These are phyloP conservation scores for Cladosporium sp. DNA, from an alignment of 2,329 filamentous ascomycete species.

Conservation along the genomic window DNA sequence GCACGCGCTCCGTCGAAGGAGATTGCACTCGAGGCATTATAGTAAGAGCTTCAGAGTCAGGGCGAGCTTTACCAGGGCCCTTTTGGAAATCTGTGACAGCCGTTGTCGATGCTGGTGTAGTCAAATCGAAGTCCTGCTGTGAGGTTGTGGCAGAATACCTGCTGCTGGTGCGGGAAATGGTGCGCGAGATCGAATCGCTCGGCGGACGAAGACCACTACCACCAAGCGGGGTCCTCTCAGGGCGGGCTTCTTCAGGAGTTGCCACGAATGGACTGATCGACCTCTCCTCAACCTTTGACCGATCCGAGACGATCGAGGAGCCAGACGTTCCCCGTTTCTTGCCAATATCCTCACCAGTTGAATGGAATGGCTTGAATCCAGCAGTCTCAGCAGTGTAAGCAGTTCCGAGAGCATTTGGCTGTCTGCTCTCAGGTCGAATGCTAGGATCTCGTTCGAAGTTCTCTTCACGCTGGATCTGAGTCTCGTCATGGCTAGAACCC, in stretches of 20 bases:
- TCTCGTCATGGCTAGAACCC: constrained; percentile 84
- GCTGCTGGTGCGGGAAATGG: constrained; percentile 4
- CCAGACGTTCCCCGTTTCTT: not conserved
- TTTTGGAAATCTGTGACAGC: not conserved
- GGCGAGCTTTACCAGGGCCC: not conserved
- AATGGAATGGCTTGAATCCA: not conserved
- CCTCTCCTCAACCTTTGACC: constrained; percentile 1
- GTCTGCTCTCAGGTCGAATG: constrained; percentile 4
- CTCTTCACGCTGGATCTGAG: constrained; percentile 59
- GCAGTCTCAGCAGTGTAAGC: not conserved
- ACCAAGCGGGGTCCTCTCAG: not conserved
- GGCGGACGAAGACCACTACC: constrained; percentile 3
- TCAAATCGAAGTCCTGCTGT: not conserved
- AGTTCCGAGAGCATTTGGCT: not conserved
- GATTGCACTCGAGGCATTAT: not conserved
- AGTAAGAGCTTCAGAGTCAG: not conserved
- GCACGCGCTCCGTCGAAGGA: not conserved
- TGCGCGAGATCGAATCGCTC: not conserved
- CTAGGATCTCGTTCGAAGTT: constrained; percentile 25
- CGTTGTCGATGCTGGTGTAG: not conserved
- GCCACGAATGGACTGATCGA: constrained; percentile 3
- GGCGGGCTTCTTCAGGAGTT: not conserved
- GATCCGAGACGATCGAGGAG: constrained; percentile 1
- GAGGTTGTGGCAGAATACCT: not conserved
- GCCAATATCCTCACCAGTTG: not conserved